Evolutionary conservation across 805 yeast genomes (phyloP), one percentile per base, ranked within the genome.

Genomic region (Kuraishia piskuri): DNA sequence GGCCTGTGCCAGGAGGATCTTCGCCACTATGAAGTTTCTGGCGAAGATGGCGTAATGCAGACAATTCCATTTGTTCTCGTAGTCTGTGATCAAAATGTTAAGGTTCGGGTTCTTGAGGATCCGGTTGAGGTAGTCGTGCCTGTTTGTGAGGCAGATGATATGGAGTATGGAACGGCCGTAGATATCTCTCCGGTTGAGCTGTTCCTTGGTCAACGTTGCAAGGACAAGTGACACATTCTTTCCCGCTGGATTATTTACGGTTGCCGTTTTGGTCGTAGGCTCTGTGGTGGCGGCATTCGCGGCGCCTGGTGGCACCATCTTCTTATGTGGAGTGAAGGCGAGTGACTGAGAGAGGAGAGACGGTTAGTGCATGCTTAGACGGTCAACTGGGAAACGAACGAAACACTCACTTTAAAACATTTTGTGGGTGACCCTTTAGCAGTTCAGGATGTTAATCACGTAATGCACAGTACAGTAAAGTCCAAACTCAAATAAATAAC

Each of bases 21-120:
- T 76, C 9, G 84, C 82, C 61, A 86, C 77, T 20, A 76, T 62
- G 46, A 84, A 68, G 53, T 84, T 73, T 36, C 82, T 86, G 56
- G 78, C 69, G 58, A 73, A 79, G 14, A 87, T 69, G 3, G 90
- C 80, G 55, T 82, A 78, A 65, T 91, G 97, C 25, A 91, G 71
- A 23, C 89, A 80, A 47, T 88, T 86, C 86, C 95, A 90, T 1
- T 89, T 86, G 62, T 80, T 88, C 66, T 90, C 97, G 52, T 71
- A 71, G 65, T 91, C 97, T 1, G 72, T 67, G 0, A 76, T 60
- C 2, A 68, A 59, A 1, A 75, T 58, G 52, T 82, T 80, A 22
- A 78, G 61, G 19, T 76, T 74, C 8, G 76, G 73, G 56, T 77
- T 76, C 52, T 71, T 73, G 45, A 86, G 65, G 7, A 86, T 57